Evolutionary conservation across 371 early-diverging fungal species (phyloP), one percentile per base, ranked within the genome.

Genomic region (Smittium culicis): DNA sequence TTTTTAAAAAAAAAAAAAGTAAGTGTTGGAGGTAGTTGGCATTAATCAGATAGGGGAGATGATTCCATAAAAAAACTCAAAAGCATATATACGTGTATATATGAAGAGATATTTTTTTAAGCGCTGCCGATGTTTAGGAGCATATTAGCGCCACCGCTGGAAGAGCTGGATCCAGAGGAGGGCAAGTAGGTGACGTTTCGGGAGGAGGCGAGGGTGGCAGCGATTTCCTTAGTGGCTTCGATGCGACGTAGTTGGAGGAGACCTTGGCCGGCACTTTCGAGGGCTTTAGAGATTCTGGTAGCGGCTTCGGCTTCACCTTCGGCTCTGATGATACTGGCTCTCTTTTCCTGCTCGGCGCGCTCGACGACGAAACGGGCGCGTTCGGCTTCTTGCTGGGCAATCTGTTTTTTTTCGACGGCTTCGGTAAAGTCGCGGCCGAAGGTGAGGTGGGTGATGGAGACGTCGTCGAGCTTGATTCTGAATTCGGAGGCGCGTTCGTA

Each of bases 351-450:
- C 81, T 97, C 95, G 29, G 98, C 98, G 82, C 87, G 84, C 69
- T 91, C 93, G 8, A 94, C 98, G 63, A 95, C 80, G 74, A 92
- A 96, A 67, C 86, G 85, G 59, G 96, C 96, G 66, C 96, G 88
- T 80, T 97, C 98, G 45, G 99, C 98, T 78, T 97, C 98, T 81
- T 92, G 92, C 76, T 92, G 91, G 34, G 92, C 92, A 79, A 92
- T 89, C 79, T 93, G 93, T 82, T 93, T 92, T 75, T 88, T 86
- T 74, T 91, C 90, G 67, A 92, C 90, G 34, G 90, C 89, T 65
- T 86, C 90, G 74, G 86, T 98, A 78, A 98, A 98, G 72, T 98
- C 99, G 62, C 88, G 89, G 74, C 96, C 94, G 73, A 96, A 96
- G 14, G 93, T 92, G 85, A 96, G 85, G 76, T 96, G 95, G 24